These are phyloP conservation scores for Casuarina equisetifolia DNA, from an alignment of 306 rosid genomes.

Conservation along the genomic window DNA sequence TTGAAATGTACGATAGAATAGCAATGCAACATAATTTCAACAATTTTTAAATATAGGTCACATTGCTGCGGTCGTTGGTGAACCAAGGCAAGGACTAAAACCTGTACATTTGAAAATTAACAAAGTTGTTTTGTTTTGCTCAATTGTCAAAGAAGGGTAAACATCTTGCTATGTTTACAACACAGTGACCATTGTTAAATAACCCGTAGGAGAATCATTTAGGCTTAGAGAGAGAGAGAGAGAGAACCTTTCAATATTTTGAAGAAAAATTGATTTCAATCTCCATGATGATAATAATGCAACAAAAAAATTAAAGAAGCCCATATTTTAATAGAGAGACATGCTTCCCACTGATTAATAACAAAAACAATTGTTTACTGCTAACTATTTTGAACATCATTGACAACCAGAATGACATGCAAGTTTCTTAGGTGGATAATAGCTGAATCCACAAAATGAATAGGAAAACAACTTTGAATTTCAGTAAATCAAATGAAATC, in stretches of 20 bases:
- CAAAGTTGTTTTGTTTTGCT: background rate
- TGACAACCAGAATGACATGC: background rate
- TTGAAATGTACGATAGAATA: background rate
- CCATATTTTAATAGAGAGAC: background rate
- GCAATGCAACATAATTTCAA: background rate
- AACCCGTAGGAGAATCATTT: background rate
- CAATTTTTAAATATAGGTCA: background rate
- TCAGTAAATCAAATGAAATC: background rate
- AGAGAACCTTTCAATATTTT: background rate
- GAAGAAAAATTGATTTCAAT: background rate
- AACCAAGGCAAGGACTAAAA: background rate
- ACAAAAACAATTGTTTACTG: background rate
- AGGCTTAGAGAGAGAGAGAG: background rate
- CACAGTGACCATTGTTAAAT: background rate
- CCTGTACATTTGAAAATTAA: background rate
- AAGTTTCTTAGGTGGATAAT: background rate
- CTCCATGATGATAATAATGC: background rate
- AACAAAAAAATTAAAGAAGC: background rate
- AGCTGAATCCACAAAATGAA: background rate
- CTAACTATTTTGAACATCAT: background rate
- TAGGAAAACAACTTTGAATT: too few relatives aligned
- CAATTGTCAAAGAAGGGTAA: background rate
- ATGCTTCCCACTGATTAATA: background rate
- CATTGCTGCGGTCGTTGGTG: background rate
- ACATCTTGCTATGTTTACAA: background rate